Conservation (phyloP, 495 filamentous ascomycete genomes). For the Daldinia vernicosa region DNA sequence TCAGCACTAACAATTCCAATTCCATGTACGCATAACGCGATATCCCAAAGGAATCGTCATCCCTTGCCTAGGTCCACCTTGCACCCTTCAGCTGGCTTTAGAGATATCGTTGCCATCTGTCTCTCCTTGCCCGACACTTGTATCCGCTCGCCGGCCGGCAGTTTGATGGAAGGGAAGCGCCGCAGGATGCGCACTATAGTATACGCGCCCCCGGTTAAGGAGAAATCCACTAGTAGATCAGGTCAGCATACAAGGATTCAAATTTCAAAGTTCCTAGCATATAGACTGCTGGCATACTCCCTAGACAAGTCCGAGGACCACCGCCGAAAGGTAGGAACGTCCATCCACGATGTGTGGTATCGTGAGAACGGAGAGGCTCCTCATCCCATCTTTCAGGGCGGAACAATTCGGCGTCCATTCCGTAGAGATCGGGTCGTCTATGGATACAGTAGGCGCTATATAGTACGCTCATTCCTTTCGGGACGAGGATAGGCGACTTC, state of each 20-base stretch:
- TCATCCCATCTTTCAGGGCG: constrained; percentile 66
- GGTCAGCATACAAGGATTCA: neutral
- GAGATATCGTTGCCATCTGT: constrained; percentile 31
- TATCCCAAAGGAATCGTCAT: neutral
- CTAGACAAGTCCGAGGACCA: constrained; percentile 15
- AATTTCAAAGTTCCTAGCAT: neutral
- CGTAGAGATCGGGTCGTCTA: constrained; percentile 61
- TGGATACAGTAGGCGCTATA: constrained; percentile 66
- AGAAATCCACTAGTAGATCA: constrained; percentile 34
- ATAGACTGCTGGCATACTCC: neutral
- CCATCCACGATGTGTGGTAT: constrained; percentile 21
- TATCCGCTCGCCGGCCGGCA: constrained; percentile 24
- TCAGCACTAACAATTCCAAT: neutral
- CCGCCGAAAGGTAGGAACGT: constrained; percentile 32
- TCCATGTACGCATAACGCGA: neutral
- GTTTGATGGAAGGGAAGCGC: constrained; percentile 33
- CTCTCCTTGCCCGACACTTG: constrained; percentile 32
- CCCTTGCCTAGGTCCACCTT: constrained; percentile 27
- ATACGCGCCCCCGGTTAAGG: constrained; percentile 43
- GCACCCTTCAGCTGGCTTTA: constrained; percentile 30
- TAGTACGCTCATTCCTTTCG: constrained; percentile 51
- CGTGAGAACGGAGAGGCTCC: neutral
- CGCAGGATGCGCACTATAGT: constrained; percentile 51
- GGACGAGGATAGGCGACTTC: constrained; percentile 60
- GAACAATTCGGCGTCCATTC: constrained; percentile 63